Base-by-base conservation (phyloP, 805 yeast species). In the Nematodospora valgi region DNA sequence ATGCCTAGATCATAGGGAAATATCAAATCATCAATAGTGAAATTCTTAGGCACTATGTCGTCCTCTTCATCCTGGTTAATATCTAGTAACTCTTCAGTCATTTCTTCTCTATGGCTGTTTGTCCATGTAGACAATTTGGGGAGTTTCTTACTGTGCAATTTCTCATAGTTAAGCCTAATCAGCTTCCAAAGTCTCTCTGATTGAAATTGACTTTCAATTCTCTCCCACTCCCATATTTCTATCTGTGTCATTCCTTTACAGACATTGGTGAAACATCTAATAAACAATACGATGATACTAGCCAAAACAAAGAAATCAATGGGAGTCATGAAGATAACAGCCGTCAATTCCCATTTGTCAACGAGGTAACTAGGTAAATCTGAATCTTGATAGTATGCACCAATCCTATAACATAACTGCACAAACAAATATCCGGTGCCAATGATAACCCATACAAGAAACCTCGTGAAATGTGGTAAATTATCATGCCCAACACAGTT, bases 191-290 rank as follows among this genome's bases (percentile, higher is more conserved):
- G 61, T 30, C 73, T 59, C 28, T 70, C 77, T 2, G 74, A 70
- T 34, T 74, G 68, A 39, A 78, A 74, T 43, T 83, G 83, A 3
- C 78, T 63, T 34, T 78, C 87, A 2, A 86, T 67, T 46, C 98
- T 71, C 45, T 93, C 98, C 57, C 68, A 57, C 50, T 91, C 98
- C 98, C 98, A 91, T 2, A 73, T 66, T 60, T 91, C 98, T 35
- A 91, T 89, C 53, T 86, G 95, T 1, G 97, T 80, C 74, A 76
- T 81, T 17, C 96, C 96, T 19, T 67, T 59, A 33, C 74, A 53
- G 1, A 73, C 43, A 49, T 79, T 78, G 25, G 65, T 54, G 2
- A 82, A 12, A 35, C 88, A 81, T 47, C 96, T 69, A 2, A 80
- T 30, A 13, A 79, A 64, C 37, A 93, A 63, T 4, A 84, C 45